Conservation (phyloP, 2,329 filamentous ascomycete species). For the Byssochlamys sp. region DNA sequence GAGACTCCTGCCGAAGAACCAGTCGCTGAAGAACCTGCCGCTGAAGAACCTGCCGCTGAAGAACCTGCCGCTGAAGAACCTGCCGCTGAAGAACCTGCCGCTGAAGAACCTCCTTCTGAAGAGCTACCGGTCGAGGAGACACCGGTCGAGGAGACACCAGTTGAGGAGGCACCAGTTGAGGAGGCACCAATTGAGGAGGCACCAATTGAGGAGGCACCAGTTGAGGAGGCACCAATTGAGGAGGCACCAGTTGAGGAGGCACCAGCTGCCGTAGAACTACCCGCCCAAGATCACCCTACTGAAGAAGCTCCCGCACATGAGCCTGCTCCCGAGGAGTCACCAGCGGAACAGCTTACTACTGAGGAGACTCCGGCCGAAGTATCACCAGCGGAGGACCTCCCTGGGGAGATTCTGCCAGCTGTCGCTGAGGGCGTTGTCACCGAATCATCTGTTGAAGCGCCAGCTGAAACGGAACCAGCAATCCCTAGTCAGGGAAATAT, state of each 20-base stretch:
- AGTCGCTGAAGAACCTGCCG: constrained; percentile 4
- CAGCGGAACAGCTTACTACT: not conserved
- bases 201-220: not conserved
- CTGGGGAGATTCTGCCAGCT: constrained; percentile 1
- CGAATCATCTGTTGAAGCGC: constrained; percentile 6
- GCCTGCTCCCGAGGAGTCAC: constrained; percentile 8
- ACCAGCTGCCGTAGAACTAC: constrained; percentile 8
- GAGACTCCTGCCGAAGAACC: constrained; percentile 9
- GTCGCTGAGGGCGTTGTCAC: constrained; percentile 9
- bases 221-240: constrained; percentile 8
- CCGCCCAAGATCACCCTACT: constrained; percentile 7
- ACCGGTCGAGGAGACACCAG: constrained; percentile 4
- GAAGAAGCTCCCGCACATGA: constrained; percentile 9
- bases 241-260: constrained; percentile 9
- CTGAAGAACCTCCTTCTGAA: constrained; percentile 3
- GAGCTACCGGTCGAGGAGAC: constrained; percentile 6
- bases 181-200: constrained; percentile 4
- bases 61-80: constrained; percentile 7
- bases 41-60: constrained; percentile 10
- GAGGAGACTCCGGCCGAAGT: constrained; percentile 9
- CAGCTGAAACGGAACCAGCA: constrained; percentile 3
- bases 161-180: constrained; percentile 10
- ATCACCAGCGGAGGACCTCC: constrained; percentile 9
- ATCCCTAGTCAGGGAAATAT: constrained; percentile 1
- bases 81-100: constrained; percentile 4